These are phyloP conservation scores for Fonsecaea monophora DNA, from an alignment of 2,329 filamentous ascomycete genomes.

Conservation along the genomic window DNA sequence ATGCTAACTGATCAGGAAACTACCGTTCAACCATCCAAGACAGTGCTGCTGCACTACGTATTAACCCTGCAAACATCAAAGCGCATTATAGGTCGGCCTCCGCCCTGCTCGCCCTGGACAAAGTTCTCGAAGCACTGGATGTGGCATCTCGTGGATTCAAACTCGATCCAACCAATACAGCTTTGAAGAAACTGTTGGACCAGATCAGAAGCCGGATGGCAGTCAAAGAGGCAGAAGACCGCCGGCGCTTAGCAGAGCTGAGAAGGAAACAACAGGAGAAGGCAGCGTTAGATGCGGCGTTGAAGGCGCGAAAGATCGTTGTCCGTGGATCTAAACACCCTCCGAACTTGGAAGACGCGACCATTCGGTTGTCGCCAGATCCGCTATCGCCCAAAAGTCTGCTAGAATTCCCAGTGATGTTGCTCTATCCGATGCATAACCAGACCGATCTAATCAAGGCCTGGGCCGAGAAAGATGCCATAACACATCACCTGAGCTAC, in stretches of 20 bases:
- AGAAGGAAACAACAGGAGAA: constrained; percentile 60
- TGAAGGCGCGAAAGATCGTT: constrained; percentile 73
- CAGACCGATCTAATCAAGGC: constrained; percentile 91
- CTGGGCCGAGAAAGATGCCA: constrained; percentile 76
- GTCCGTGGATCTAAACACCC: constrained; percentile 71
- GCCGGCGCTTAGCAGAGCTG: constrained; percentile 60
- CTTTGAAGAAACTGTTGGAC: constrained; percentile 66
- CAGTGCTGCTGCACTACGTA: constrained; percentile 76
- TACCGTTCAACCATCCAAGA: constrained; percentile 86
- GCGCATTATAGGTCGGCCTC: constrained; percentile 84
- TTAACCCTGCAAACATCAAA: constrained; percentile 85
- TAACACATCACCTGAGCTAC: constrained; percentile 80
- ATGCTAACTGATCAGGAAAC: constrained; percentile 65
- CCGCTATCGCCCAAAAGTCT: constrained; percentile 74
- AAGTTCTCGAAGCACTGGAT: constrained; percentile 79
- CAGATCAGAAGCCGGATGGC: constrained; percentile 69
- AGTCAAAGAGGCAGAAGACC: constrained; percentile 62
- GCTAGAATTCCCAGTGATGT: constrained; percentile 76
- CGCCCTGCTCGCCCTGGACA: constrained; percentile 79
- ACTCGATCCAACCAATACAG: constrained; percentile 72
- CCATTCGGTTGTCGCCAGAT: constrained; percentile 72
- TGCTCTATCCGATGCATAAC: constrained; percentile 82
- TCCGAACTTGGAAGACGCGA: constrained; percentile 87
- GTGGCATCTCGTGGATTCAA: constrained; percentile 75
- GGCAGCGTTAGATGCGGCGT: constrained; percentile 68